A percentile compares a stretch with the other conserved stretches of the same genome.
Conservation (phyloP, 805 yeast species). For the Ogataea methylovora region DNA sequence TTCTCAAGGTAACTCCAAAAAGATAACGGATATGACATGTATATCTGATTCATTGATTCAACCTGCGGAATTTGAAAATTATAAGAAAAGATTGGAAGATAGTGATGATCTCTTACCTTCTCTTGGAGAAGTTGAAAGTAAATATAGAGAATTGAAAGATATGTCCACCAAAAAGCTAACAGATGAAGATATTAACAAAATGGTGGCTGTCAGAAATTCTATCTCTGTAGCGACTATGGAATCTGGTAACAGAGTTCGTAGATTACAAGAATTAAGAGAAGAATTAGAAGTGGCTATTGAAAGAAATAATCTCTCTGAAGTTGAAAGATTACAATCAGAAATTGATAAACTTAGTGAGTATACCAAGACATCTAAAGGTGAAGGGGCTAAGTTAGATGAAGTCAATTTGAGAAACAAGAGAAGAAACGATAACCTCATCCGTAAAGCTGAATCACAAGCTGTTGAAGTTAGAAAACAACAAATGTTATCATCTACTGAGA, state of each 20-base stretch:
- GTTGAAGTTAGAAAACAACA: slow-evolving; percentile 43
- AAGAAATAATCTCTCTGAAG: slow-evolving; percentile 36
- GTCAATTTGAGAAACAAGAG: slow-evolving; percentile 83
- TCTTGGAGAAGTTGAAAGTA: slow-evolving; percentile 54
- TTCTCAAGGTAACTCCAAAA: slow-evolving; percentile 73
- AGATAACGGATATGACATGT: slow-evolving; percentile 67
- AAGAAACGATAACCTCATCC: slow-evolving; percentile 66
- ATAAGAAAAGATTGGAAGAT: slow-evolving; percentile 51
- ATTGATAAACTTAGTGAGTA: slow-evolving; percentile 30
- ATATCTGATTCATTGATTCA: slow-evolving; percentile 75
- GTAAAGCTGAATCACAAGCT: slow-evolving; percentile 70
- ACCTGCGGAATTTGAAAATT: slow-evolving; percentile 65
- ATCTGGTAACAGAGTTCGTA: slow-evolving; percentile 71
- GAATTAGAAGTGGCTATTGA: slow-evolving; percentile 71
- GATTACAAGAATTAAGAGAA: slow-evolving; percentile 63
- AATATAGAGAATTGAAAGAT: slow-evolving; percentile 50
- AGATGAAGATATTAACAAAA: slow-evolving; percentile 66
- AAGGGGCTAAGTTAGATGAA: slow-evolving; percentile 47
- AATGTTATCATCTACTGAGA: slow-evolving; percentile 32
- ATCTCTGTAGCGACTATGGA: slow-evolving; percentile 45
- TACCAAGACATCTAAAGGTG: slow-evolving; percentile 25
- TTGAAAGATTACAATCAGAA: slow-evolving; percentile 39
- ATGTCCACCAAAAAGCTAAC: slow-evolving; percentile 64
- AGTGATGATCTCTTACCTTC: slow-evolving; percentile 56
- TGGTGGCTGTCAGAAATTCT: slow-evolving; percentile 65